Evolutionary conservation across 805 yeast genomes (phyloP).

Genomic region (Metschnikowia picachoensis): DNA sequence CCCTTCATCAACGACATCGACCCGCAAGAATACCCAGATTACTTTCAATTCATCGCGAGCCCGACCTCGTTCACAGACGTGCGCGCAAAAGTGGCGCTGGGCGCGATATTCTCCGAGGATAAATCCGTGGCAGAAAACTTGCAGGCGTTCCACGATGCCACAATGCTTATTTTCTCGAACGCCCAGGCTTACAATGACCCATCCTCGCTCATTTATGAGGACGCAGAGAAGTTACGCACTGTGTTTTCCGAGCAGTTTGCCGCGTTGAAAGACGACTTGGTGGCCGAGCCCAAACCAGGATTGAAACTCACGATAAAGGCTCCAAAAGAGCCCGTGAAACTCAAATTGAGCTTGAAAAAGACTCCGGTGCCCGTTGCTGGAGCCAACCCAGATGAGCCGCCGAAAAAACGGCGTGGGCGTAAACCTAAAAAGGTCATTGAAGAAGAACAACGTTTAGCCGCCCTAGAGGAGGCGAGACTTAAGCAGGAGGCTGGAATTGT

Average conservation of each 20-base stretch:
- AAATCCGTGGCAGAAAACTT: constrained; percentile 41
- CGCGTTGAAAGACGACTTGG: constrained; percentile 25
- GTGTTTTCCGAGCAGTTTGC: constrained; percentile 43
- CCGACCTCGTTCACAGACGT: constrained; percentile 74
- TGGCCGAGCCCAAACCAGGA: constrained; percentile 16
- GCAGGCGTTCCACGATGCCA: constrained; percentile 55
- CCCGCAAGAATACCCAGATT: constrained; percentile 71
- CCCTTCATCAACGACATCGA: constrained; percentile 77
- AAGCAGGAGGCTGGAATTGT: constrained; percentile 10
- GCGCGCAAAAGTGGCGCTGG: constrained; percentile 46
- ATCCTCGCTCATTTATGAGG: constrained; percentile 64
- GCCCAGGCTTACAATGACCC: constrained; percentile 78
- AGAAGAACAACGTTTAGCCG: constrained; percentile 17
- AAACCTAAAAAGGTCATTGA: constrained; percentile 22
- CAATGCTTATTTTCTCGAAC: constrained; percentile 66
- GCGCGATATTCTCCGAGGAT: constrained; percentile 35
- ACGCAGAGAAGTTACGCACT: constrained; percentile 58
- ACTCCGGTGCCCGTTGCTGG: constrained; percentile 4
- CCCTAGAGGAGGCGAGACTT: constrained; percentile 11
- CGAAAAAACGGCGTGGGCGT: constrained; percentile 22
- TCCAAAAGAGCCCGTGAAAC: constrained; percentile 24
- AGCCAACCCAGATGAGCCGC: constrained; percentile 15
- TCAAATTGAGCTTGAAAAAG: constrained; percentile 28
- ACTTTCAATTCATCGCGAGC: constrained; percentile 62
- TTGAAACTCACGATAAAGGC: constrained; percentile 27